A percentile compares a stretch with the other conserved stretches of the same genome.
Evolutionary conservation across 1,139 yeast species (phyloP).

Genomic region (Kurtzmaniella quercitrusa): DNA sequence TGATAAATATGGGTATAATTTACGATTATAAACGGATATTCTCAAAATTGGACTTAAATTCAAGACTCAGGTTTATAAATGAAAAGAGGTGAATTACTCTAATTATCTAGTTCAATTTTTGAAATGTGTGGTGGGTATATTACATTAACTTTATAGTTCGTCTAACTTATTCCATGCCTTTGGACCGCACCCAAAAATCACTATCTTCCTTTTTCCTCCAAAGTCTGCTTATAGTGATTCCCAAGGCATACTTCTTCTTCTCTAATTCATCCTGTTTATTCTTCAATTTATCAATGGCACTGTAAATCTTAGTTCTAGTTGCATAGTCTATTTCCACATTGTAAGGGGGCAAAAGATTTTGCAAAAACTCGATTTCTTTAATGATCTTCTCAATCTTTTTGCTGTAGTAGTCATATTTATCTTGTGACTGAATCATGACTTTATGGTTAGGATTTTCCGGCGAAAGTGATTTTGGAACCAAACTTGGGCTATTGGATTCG

Average conservation of each 20-base stretch:
- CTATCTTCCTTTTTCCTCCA: constrained; percentile 44
- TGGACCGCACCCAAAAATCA: constrained; percentile 40
- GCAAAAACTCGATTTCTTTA: constrained; percentile 39
- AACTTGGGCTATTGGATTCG: not conserved
- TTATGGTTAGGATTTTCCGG: constrained; percentile 4
- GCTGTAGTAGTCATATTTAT: constrained; percentile 34
- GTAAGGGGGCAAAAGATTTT: constrained; percentile 41
- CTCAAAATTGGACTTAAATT: too few relatives aligned
- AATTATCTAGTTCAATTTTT: not conserved
- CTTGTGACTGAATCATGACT: constrained; percentile 19
- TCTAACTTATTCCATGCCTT: not conserved
- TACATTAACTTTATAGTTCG: not conserved
- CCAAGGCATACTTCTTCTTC: constrained; percentile 41
- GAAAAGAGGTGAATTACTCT: not conserved
- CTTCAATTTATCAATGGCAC: constrained; percentile 40
- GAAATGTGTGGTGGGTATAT: not conserved
- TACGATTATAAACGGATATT: too few relatives aligned
- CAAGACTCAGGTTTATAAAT: too few relatives aligned
- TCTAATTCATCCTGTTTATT: constrained; percentile 42
- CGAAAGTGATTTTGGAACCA: constrained; percentile 5
- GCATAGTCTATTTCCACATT: constrained; percentile 44
- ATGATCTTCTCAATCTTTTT: constrained; percentile 33
- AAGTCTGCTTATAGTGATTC: constrained; percentile 41
- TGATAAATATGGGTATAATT: too few relatives aligned
- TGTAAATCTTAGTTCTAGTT: constrained; percentile 38